Base-by-base conservation (phyloP, 2,329 filamentous ascomycete species). In the Tolypocladium pustulatum region DNA sequence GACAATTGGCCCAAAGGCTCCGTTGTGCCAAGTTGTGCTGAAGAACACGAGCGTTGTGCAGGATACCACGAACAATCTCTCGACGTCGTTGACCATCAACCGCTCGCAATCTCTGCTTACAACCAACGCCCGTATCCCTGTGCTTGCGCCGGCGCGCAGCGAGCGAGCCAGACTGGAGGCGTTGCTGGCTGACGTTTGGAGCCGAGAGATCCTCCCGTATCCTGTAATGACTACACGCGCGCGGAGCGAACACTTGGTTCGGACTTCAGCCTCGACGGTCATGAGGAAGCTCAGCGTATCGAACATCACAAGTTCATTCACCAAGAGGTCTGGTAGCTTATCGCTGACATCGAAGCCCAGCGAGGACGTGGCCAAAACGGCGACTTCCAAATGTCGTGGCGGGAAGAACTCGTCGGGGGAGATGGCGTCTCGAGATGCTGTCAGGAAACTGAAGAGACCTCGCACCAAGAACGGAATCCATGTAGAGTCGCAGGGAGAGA, bases 281-380 rank as follows among this genome's bases (percentile, higher is more conserved):
- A 96, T 96, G 76, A 83, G 91, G 57, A 95, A 92, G 69, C 81
- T 97, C 62, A 96, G 90, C 72, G 87, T 90, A 67, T 87, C 88
- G 55, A 91, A 87, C 70, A 88, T 94, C 63, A 82, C 89, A 17
- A 87, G 83, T 64, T 88, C 88, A 54, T 92, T 95, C 68, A 82
- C 84, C 41, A 89, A 87, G 65, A 84, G 88, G 59, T 88, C 89
- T 1, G 79, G 78, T 43, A 89, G 86, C 63, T 65, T 79, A 32
- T 63, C 67, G 36, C 67, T 65, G 36, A 65, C 58, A 43, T 27
- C 38, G 1, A 58, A 58, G 22, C 20, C 56, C 17, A 15, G 7
- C 49, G 56, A 60, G 12, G 57, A 54, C 10, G 2, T 17, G 2
- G 12, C 6, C 15, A 32, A 27, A n/a, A 46, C 36, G 7, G 27